Evolutionary conservation across 305 asterid genomes (phyloP), one percentile per base, ranked within the genome.

Genomic region (Plantago coronopus): DNA sequence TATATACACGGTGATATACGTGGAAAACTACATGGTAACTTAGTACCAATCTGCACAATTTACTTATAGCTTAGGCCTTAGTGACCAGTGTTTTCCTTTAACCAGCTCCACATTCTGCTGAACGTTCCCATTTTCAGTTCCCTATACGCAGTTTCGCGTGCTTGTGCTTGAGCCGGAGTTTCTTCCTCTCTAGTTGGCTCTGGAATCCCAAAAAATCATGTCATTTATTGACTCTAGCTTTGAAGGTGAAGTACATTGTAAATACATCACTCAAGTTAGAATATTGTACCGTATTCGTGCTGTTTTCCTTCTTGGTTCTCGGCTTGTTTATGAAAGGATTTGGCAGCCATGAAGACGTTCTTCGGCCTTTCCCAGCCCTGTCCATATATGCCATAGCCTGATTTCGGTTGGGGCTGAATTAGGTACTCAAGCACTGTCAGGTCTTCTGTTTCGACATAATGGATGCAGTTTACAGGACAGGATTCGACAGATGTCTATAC

Each of bases 291-390:
- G 22, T 69, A 48, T 58, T 25, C 69, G 51, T 63, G 70, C 42
- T 48, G 49, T 57, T 72, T 56, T 47, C 69, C 59, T 8, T 49
- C 69, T 49, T 62, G 70, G 48, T 49, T 60, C 54, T 63, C 62
- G 47, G 59, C 37, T 45, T 75, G 69, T 62, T 75, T 79, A 58
- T 69, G 71, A 71, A 84, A 84, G 62, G 83, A 76, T 70, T 82
- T 71, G 9, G 87, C 89, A 20, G 94, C 94, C 69, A 60, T 40
- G 73, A 82, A 85, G 48, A 82, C 87, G 37, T 82, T 78, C 60
- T 71, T 65, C 17, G 89, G 89, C 37, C 81, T 71, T 61, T 85
- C 89, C 94, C 94, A 85, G 46, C 94, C 89, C 61, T 85, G 94
- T 14, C 87, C 94, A 6, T 62, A 85, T 43, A 82, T 68, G 14